A percentile compares a stretch with the other conserved stretches of the same genome.
phyloP scores from a whole-genome alignment of 2,329 filamentous ascomycete species.

The Orbilia brochopaga region DNA sequence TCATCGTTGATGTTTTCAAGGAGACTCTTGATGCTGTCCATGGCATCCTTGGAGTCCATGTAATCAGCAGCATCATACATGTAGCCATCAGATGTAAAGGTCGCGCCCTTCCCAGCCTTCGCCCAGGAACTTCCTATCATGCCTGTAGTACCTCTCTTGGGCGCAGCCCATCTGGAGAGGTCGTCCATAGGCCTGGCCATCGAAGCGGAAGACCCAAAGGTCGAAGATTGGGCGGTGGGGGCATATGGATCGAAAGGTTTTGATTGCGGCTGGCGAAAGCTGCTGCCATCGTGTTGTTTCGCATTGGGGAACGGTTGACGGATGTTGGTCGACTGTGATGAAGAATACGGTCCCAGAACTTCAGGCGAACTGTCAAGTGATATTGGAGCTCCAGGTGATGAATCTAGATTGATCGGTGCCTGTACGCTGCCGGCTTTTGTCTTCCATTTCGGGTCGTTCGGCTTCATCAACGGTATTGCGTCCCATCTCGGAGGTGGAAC shows the following conservation, averaged over 20 bases:
- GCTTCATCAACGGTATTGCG: conserved; percentile 13
- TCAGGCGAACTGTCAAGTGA: conserved; percentile 28
- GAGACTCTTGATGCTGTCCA: conserved; percentile 78
- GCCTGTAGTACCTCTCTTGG: conserved; percentile 27
- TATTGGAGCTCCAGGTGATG: conserved; percentile 16
- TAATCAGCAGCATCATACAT: conserved; percentile 59
- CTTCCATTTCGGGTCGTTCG: conserved; percentile 31
- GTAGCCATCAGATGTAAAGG: conserved; percentile 42
- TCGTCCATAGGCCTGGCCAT: conserved; percentile 37
- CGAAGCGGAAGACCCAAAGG: conserved; percentile 1
- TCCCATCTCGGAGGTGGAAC: conserved; percentile 18
- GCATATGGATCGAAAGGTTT: conserved; percentile 40
- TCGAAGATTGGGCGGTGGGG: conserved; percentile 15
- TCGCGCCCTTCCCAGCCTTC: conserved; percentile 48
- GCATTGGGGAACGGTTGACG: conserved; percentile 17
- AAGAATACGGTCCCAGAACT: conserved; percentile 18
- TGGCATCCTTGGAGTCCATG: conserved; percentile 73
- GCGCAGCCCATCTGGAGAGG: conserved; percentile 45
- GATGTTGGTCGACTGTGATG: not conserved
- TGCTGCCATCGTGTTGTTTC: conserved; percentile 14
- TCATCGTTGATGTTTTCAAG: conserved; percentile 81
- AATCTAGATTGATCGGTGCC: conserved; percentile 35
- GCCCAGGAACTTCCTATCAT: conserved; percentile 50
- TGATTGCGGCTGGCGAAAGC: conserved; percentile 25
- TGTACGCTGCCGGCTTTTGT: conserved; percentile 26